phyloP scores from a whole-genome alignment of 1,139 yeast genomes.

The Sugiyamaella pinicola region DNA sequence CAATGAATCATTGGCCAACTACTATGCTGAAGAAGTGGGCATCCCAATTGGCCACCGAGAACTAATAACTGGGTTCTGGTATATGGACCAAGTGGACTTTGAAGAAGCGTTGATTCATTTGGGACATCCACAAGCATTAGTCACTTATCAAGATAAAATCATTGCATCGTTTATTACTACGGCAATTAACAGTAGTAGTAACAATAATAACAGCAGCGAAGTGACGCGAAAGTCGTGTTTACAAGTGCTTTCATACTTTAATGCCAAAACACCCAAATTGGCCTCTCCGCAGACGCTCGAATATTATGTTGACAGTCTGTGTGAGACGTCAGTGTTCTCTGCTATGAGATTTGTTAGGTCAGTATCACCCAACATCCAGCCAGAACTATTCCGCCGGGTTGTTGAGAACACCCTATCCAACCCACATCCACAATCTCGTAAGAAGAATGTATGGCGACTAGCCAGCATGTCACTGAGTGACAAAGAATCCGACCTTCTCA shows the following conservation, averaged over 20 bases:
- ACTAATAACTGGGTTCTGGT: constrained; percentile 34
- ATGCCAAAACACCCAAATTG: constrained; percentile 29
- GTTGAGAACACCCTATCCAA: constrained; percentile 23
- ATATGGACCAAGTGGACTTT: constrained; percentile 30
- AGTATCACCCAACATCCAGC: constrained; percentile 28
- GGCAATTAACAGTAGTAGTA: constrained; percentile 5
- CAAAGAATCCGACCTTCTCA: constrained; percentile 28
- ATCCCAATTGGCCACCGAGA: constrained; percentile 33
- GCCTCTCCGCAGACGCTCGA: constrained; percentile 25
- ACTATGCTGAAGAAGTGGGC: constrained; percentile 38
- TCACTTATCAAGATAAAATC: constrained; percentile 31
- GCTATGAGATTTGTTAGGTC: constrained; percentile 33
- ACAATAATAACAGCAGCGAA: constrained; percentile 12
- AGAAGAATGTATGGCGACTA: constrained; percentile 31
- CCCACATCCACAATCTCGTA: constrained; percentile 7
- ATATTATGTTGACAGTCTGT: constrained; percentile 29
- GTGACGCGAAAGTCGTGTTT: neutral
- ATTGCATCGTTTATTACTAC: constrained; percentile 26
- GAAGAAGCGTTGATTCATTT: constrained; percentile 30
- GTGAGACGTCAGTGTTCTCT: constrained; percentile 27
- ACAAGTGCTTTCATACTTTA: constrained; percentile 30
- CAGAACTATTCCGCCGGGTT: constrained; percentile 24
- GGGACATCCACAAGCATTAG: constrained; percentile 32
- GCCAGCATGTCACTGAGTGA: constrained; percentile 32
- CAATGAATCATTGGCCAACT: constrained; percentile 34